A percentile compares a stretch with the other conserved stretches of the same genome.
Evolutionary conservation across 441 rosid genomes (phyloP).

Genomic region (Dalechampia spathulata): DNA sequence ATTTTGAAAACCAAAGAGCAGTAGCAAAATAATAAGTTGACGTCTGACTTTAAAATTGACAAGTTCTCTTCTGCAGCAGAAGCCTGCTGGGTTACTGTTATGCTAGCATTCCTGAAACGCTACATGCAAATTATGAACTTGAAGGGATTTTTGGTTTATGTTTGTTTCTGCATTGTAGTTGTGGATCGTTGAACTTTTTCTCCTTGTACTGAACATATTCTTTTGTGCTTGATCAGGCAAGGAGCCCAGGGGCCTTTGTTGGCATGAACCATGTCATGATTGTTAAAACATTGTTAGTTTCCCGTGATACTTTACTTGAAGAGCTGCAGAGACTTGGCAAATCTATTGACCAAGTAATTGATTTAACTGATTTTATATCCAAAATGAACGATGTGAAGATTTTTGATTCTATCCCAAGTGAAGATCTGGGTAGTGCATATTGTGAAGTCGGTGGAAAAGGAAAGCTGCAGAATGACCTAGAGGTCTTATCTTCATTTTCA

Average conservation of each 20-base stretch:
- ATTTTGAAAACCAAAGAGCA: background rate
- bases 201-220: background rate
- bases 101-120: background rate
- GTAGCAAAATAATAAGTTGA: background rate
- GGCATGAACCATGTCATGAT: slow-evolving; percentile 41
- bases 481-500: slow-evolving; percentile 55
- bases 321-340: slow-evolving; percentile 62
- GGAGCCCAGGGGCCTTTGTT: slow-evolving; percentile 33
- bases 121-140: background rate
- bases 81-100: no score
- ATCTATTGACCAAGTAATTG: slow-evolving; percentile 42
- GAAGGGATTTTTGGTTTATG: background rate
- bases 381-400: slow-evolving; percentile 37
- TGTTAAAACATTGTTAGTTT: slow-evolving; percentile 60
- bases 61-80: no score
- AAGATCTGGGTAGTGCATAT: slow-evolving; percentile 26
- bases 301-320: slow-evolving; percentile 54
- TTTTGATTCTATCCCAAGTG: slow-evolving; percentile 28
- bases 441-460: slow-evolving; percentile 40
- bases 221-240: slow-evolving; percentile 27
- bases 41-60: no score
- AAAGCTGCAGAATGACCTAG: slow-evolving; percentile 58
- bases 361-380: slow-evolving; percentile 46
- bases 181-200: background rate
- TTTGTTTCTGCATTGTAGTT: no score